Base-by-base conservation (phyloP, 192 early-diverging fungal genomes). In the Funneliformis mosseae region DNA sequence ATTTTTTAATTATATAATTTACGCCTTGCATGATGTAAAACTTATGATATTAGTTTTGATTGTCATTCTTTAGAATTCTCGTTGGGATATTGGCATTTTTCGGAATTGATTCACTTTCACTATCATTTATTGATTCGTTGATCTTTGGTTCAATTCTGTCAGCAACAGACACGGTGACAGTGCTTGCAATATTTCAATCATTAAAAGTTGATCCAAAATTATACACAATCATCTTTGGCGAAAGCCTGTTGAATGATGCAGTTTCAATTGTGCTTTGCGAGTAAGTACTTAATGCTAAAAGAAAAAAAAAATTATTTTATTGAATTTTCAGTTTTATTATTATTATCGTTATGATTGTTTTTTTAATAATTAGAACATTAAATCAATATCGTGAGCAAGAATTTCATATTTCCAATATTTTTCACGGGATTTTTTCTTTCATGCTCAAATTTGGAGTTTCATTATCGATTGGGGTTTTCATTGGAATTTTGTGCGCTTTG, bases 221-320 rank as follows among this genome's bases (percentile, higher is more conserved):
- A 64, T 98, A 96, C 83, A 93, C 98, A 8, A 94, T 99, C 71
- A 96, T 99, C 62, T 99, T 97, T 85, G 98, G 98, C 42, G 98
- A 99, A 83, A 94, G 91, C 25, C 88, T 98, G 45, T 87, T 99
- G 50, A 99, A 99, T 80, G 96, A 99, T 80, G 95, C 96, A 11
- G 97, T 97, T 5, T 95, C 97, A 3, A 99, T 98, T 83, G 97
- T 98, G 12, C 85, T 99, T 74, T 97, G 95, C 84, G 91, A 91
- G 88, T 91, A 38, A n/a, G 18, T 16, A 48, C 0, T 55, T 18
- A 55, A 21, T 55, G 18, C 5, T 21, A 55, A 55, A n/a, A 21
- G 4, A 55, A 55, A 7, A 55, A 33, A 33, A 33, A 33, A 33
- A 33, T 33, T 33, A n/a, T 33, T 33, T 33, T 33, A 3, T 33